Conservation (phyloP, 2,329 filamentous ascomycete genomes). For the Gnomoniopsis sp. region DNA sequence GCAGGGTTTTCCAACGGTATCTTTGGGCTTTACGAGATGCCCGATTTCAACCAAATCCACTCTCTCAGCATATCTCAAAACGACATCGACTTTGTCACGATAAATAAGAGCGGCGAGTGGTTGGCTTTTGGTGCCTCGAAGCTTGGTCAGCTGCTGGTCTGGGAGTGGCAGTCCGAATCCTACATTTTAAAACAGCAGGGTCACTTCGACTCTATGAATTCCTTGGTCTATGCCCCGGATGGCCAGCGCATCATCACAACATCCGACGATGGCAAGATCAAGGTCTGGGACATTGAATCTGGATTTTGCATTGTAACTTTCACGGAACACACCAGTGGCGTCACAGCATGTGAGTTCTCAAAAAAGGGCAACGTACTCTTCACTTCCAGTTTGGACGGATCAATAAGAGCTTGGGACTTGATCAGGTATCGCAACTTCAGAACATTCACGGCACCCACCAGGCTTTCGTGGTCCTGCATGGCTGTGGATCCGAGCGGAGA, state of each 20-base stretch:
- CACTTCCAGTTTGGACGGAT: constrained; percentile 91
- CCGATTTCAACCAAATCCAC: constrained; percentile 93
- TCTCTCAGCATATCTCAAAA: constrained; percentile 92
- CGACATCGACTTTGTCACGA: constrained; percentile 89
- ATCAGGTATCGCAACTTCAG: constrained; percentile 95
- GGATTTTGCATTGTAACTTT: constrained; percentile 99
- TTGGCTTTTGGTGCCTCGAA: constrained; percentile 95
- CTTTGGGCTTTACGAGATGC: constrained; percentile 93
- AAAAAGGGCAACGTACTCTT: constrained; percentile 95
- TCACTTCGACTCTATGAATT: constrained; percentile 94
- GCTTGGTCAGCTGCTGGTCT: constrained; percentile 91
- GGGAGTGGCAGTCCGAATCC: constrained; percentile 99
- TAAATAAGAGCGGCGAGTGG: constrained; percentile 96
- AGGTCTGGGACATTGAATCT: constrained; percentile 95
- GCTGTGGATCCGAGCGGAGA: constrained; percentile 97
- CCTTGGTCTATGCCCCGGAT: constrained; percentile 88
- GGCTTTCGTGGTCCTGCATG: constrained; percentile 88
- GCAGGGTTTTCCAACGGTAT: constrained; percentile 93
- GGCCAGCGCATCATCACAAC: constrained; percentile 90
- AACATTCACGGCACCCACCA: constrained; percentile 90
- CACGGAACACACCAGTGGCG: constrained; percentile 90
- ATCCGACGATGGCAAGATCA: constrained; percentile 96
- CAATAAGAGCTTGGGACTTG: constrained; percentile 91
- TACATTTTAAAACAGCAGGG: constrained; percentile 98
- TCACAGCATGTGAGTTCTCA: constrained; percentile 91